Percentiles rank a stretch among this genome's conserved stretches.
Evolutionary conservation across 2,329 filamentous ascomycete species (phyloP).

Genomic region (Ascochyta koolunga): DNA sequence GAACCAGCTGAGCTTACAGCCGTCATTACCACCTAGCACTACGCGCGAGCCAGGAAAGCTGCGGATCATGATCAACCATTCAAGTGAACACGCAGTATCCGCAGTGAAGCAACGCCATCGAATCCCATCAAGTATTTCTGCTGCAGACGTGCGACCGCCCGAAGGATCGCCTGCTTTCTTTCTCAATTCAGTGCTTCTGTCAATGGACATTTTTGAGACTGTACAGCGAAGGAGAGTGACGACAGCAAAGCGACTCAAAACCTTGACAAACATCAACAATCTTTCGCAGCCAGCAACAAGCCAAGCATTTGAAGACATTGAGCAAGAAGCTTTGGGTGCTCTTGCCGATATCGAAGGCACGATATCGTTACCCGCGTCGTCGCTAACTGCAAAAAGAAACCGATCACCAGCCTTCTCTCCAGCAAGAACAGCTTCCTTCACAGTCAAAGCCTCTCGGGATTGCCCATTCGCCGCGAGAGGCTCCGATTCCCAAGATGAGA

Average conservation of each 20-base stretch:
- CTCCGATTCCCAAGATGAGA: not conserved
- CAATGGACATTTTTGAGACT: slow-evolving; percentile 27
- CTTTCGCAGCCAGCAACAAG: not conserved
- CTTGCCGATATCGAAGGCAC: not conserved
- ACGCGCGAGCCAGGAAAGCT: slow-evolving; percentile 2
- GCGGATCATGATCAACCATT: slow-evolving; percentile 1
- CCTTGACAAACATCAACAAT: not conserved
- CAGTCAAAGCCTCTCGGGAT: not conserved
- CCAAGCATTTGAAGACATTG: not conserved
- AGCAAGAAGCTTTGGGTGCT: not conserved
- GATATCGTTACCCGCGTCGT: not conserved
- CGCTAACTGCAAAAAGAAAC: not conserved
- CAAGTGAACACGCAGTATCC: slow-evolving; percentile 2
- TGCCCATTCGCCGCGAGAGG: too few species aligned
- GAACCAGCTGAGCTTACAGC: slow-evolving; percentile 40
- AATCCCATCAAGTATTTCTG: slow-evolving; percentile 29
- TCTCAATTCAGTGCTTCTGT: slow-evolving; percentile 39
- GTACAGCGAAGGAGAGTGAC: slow-evolving; percentile 8
- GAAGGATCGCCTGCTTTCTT: slow-evolving; percentile 27
- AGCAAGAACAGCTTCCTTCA: not conserved
- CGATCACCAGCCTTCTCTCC: not conserved
- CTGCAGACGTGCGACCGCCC: slow-evolving; percentile 40
- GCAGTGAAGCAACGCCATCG: slow-evolving; percentile 25
- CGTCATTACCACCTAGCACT: slow-evolving; percentile 18
- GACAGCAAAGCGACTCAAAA: slow-evolving; percentile 19